A percentile compares a stretch with the other conserved stretches of the same genome.
Evolutionary conservation across 306 rosid species (phyloP).

Genomic region (Prosopis cineraria): DNA sequence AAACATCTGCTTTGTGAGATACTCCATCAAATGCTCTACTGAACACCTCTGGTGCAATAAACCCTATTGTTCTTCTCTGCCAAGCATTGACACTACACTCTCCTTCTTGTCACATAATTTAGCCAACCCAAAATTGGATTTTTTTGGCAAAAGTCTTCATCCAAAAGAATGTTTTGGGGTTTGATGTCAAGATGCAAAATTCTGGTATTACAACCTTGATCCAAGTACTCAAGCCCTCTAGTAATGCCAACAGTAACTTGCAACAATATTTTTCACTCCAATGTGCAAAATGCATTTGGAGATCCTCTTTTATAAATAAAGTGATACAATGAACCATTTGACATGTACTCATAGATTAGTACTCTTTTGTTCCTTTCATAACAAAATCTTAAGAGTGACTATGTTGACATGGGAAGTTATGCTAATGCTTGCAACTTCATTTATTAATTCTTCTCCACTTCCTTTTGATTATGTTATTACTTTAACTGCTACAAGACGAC

Average conservation of each 20-base stretch:
- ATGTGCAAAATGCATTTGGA: not conserved
- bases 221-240: constrained; percentile 38
- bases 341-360: not conserved
- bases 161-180: not conserved
- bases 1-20: constrained; percentile 38
- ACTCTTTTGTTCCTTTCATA: not conserved
- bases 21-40: constrained; percentile 28
- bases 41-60: constrained; percentile 38
- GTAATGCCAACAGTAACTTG: constrained; percentile 22
- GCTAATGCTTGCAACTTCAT: not conserved
- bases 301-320: not conserved
- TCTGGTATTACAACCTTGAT: not conserved
- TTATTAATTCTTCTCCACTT: not conserved
- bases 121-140: not conserved
- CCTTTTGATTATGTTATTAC: too few relatives aligned
- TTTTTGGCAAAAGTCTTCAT: not conserved
- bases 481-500: too few relatives aligned
- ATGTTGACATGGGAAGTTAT: not conserved
- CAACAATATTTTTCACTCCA: not conserved
- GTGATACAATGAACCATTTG: not conserved
- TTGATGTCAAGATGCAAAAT: not conserved
- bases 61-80: constrained; percentile 31
- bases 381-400: not conserved
- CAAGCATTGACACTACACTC: not conserved
- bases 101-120: not conserved